Base-by-base conservation (phyloP, 257 asterid species). In the Sherardia arvensis region DNA sequence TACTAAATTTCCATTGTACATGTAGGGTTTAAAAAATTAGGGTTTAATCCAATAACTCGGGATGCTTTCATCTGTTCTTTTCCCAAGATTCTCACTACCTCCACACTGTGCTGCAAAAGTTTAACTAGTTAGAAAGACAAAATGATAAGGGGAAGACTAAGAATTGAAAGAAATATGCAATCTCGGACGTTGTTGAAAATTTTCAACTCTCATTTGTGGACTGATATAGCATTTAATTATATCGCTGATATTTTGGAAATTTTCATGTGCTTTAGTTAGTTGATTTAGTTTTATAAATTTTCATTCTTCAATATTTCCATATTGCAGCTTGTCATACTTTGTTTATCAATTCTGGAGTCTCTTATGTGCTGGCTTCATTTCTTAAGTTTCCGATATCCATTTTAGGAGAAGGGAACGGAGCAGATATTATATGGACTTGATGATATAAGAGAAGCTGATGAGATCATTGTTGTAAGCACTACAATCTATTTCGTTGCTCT, bases 351-450 rank as follows among this genome's bases (percentile, higher is more conserved):
- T 43, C 51, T 15, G 4, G 14, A 48, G 56, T 26, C 56, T 49
- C 17, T 49, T 49, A n/a, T 21, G 26, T 20, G 51, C 21, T 43
- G 26, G 4, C 56, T 49, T 49, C 23, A 49, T 18, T 49, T 55
- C 61, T 66, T 59, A 49, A 64, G 53, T 58, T 53, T 28, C 54
- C 69, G 11, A 67, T 62, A 47, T 68, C 22, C 40, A 62, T 54
- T 71, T 65, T 73, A 88, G 93, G 87, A 69, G 36, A 82, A 66
- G 64, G 80, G 84, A 63, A 69, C 88, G 4, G 87, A 88, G 74
- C 80, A 82, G 73, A 64, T 69, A 65, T 67, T 86, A 0, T 86
- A 88, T 45, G 96, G 93, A 67, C 78, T 88, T 65, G 95, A 88
- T 69, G 93, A 84, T 74, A 80, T 88, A 53, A 79, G 62, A 22